Evolutionary conservation across 768 basidiomycete genomes (phyloP).

Genomic region (Mrakia gelida): DNA sequence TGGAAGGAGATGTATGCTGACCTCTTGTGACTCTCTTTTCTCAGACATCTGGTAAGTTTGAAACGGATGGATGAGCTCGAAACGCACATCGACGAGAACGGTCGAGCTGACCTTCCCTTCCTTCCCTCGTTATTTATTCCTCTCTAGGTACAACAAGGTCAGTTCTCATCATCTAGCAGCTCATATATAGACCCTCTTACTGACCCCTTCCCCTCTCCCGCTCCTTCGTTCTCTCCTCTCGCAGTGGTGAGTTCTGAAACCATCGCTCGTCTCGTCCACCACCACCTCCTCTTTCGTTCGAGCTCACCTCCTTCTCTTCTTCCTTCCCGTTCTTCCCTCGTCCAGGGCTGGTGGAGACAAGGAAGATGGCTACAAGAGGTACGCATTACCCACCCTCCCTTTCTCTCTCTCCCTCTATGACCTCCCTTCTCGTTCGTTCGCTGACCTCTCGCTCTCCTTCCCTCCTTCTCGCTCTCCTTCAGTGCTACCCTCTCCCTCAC

Average conservation of each 20-base stretch:
- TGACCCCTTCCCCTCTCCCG: not conserved
- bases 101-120: not conserved
- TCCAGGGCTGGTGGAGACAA: conserved; percentile 99
- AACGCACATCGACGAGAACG: not conserved
- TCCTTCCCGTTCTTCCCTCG: not conserved
- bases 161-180: not conserved
- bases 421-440: not conserved
- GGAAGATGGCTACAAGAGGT: conserved; percentile 95
- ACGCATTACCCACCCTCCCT: conserved; percentile 53
- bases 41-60: conserved; percentile 73
- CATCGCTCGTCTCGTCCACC: not conserved
- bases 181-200: not conserved
- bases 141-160: conserved; percentile 28
- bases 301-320: conserved; percentile 52
- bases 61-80: not conserved
- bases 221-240: not conserved
- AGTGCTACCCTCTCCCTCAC: conserved; percentile 94
- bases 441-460: not conserved
- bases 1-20: conserved; percentile 30
- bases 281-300: not conserved
- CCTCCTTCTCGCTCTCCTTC: conserved; percentile 8
- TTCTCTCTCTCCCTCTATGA: not conserved
- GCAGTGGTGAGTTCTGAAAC: not conserved
- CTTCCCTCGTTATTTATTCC: not conserved
- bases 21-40: conserved; percentile 26